Base-by-base conservation (phyloP, 176 grass and related monocot genomes). In the Rhynchospora pubera region DNA sequence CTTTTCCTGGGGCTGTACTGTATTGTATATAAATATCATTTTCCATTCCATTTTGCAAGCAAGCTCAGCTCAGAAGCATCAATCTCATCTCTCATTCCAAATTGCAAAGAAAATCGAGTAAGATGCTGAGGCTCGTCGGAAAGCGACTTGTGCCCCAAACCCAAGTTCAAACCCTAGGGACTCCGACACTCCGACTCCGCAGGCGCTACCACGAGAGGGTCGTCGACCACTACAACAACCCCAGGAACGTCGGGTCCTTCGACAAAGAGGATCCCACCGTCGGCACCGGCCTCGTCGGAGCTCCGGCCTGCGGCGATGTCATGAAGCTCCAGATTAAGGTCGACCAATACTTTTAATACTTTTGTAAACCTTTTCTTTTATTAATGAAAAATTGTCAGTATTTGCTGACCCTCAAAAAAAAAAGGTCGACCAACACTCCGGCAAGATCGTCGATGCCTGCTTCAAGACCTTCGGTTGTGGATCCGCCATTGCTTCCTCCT, bases 291-390 rank as follows among this genome's bases (percentile, higher is more conserved):
- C 87, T 99, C 22, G 97, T 99, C 62, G 97, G 97, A 51, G 97
- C 97, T 5, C 97, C 97, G 7, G 97, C 97, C 21, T 96, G 97
- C 79, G 97, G 97, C 60, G 97, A 99, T 81, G 93, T 99, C 82
- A 99, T 99, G 97, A 99, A 99, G 86, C 89, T 99, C 64, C 97
- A 99, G 87, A 95, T 99, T 86, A 93, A 90, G 64, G 91, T 99
- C 67, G 93, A 99, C 73, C n/a, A n/a, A n/a, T n/a, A n/a, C n/a
- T n/a, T n/a, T n/a, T n/a, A n/a, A n/a, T n/a, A n/a, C n/a, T n/a
- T n/a, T n/a, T n/a, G n/a, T n/a, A n/a, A n/a, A n/a, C n/a, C n/a
- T n/a, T n/a, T n/a, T n/a, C n/a, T n/a, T n/a, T n/a, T n/a, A n/a
- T n/a, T n/a, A n/a, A n/a, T n/a, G n/a, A n/a, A n/a, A n/a, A n/a